Evolutionary conservation across 2,329 filamentous ascomycete genomes (phyloP), one percentile per base, ranked within the genome.

Genomic region (Ceratocystis colombiana): DNA sequence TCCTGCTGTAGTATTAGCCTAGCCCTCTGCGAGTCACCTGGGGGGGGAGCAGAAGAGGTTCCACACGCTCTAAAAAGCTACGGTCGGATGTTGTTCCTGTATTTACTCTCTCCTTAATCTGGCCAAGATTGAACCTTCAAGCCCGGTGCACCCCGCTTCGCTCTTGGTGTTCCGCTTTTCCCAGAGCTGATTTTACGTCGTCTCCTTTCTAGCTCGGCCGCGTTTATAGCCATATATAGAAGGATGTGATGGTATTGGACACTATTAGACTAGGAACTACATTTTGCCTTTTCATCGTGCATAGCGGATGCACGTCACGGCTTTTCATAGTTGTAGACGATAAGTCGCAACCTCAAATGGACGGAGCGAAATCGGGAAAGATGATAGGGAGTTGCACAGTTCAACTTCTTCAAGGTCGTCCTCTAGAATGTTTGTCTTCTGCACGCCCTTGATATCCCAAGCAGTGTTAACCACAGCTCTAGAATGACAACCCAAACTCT

Each of bases 341-440:
- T 84, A 94, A 1, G 89, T 94, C 22, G 87, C 89, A 67, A 96
- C 88, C 79, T 96, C 91, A 75, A 95, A 96, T 22, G 90, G 84
- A 71, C 88, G 81, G 70, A 96, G 73, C 64, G 83, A 81, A 70
- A 94, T 83, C 59, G 79, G 74, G 67, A 89, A 82, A 70, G 77
- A 75, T 17, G 75, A 72, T n/a, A 8, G 12, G 46, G 77, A 72
- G 15, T 75, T 62, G 17, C 55, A 59, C 55, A 87, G 68, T 64
- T 80, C 74, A 67, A 90, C 71, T 72, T 86, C 84, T 70, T 90
- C 86, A 66, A 86, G 76, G 71, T 96, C 88, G 74, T 99, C 94
- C 74, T 99, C 94, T 41, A 99, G 77, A 69, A 95, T 75, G 76
- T 96, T 97, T 53, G 86, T 87, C 81, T 90, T 96, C 77, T 81